Percentiles rank a stretch among this genome's conserved stretches.
These are phyloP conservation scores for Globisporangium yorkense DNA, from an alignment of 352 stramenopile genomes.

Conservation along the genomic window DNA sequence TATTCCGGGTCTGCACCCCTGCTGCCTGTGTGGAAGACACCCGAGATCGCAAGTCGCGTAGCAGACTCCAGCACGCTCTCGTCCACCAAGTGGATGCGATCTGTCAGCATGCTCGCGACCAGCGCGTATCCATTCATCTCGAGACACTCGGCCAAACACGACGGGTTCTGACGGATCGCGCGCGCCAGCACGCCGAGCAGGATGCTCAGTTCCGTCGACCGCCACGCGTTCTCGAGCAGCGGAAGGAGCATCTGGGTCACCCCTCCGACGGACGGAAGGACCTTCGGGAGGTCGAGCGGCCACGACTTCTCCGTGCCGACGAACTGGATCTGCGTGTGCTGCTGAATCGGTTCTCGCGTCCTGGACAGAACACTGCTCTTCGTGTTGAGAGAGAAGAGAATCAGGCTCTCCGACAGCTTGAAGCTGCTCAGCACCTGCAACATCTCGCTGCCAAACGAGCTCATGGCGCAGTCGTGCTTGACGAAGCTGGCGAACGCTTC, in stretches of 20 bases:
- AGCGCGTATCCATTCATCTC: constrained; percentile 51
- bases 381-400: constrained; percentile 65
- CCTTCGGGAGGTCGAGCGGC: constrained; percentile 49
- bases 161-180: constrained; percentile 48
- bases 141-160: constrained; percentile 55
- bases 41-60: constrained; percentile 43
- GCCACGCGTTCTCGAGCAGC: constrained; percentile 45
- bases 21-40: constrained; percentile 18
- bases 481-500: constrained; percentile 50
- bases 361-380: constrained; percentile 25
- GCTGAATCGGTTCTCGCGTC: constrained; percentile 8
- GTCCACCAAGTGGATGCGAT: constrained; percentile 41
- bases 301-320: constrained; percentile 40
- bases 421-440: constrained; percentile 47
- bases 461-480: constrained; percentile 53
- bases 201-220: constrained; percentile 34
- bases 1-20: not conserved
- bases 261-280: constrained; percentile 55
- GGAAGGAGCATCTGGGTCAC: constrained; percentile 54
- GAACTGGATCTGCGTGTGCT: constrained; percentile 41
- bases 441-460: constrained; percentile 56
- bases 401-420: constrained; percentile 43
- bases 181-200: constrained; percentile 41
- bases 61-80: constrained; percentile 33
- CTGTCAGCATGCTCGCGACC: constrained; percentile 34